These are phyloP conservation scores for Spirogloea muscicola DNA, from an alignment of 139 green algal genomes.

Conservation along the genomic window DNA sequence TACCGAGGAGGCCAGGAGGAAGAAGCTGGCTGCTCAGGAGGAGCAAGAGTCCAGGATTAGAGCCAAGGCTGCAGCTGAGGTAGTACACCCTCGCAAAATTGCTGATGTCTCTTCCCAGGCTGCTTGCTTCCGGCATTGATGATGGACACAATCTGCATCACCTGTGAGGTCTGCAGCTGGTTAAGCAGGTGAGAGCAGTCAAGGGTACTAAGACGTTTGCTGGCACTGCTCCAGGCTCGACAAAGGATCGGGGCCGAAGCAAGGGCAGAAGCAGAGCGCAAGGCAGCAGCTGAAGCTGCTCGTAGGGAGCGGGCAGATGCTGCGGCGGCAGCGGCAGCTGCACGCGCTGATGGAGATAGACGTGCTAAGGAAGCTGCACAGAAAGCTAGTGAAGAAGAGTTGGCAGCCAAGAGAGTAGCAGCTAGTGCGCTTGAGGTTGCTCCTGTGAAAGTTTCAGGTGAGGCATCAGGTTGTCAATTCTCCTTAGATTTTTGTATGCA, in stretches of 20 bases:
- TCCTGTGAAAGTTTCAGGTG: not conserved
- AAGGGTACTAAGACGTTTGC: not conserved
- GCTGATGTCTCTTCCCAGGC: not conserved
- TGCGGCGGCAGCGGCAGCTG: not conserved
- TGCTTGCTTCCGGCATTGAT: not conserved
- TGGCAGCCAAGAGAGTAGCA: constrained; percentile 2
- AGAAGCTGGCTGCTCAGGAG: not conserved
- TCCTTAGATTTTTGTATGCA: constrained; percentile 5
- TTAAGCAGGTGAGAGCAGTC: not conserved
- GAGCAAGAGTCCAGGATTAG: constrained; percentile 11
- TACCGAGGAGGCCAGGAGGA: constrained; percentile 7
- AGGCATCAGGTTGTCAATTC: not conserved
- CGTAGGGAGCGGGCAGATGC: constrained; percentile 6
- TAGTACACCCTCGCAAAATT: not conserved
- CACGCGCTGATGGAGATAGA: constrained; percentile 6
- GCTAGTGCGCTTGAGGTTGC: not conserved
- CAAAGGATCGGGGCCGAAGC: not conserved
- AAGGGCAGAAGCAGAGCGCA: not conserved
- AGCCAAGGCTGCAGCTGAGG: not conserved
- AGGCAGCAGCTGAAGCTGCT: not conserved
- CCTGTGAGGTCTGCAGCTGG: not conserved
- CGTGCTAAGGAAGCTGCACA: constrained; percentile 1
- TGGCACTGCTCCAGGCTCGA: not conserved
- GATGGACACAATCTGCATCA: not conserved
- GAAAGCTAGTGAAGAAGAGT: not conserved